Base-by-base conservation (phyloP, 768 basidiomycete species). In the Kondoa subrosea region DNA sequence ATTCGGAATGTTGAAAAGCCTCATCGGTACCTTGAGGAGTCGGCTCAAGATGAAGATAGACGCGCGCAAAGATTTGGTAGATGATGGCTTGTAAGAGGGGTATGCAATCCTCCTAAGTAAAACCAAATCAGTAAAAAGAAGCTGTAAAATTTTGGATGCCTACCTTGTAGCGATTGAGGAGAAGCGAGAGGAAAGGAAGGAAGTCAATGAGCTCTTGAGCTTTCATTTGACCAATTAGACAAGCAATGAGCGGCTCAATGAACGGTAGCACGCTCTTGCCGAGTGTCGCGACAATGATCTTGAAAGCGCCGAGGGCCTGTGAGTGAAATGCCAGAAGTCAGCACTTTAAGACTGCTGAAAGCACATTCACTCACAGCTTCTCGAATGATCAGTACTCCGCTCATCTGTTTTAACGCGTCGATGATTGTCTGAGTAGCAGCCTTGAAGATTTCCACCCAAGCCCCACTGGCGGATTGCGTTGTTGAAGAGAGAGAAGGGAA, bases 191-290 rank as follows among this genome's bases (percentile, higher is more conserved):
- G 80, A 99, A 97, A 74, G 86, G 87, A 82, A 97, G 86, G 74
- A 97, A 93, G 75, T 99, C 95, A 31, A 87, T 85, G 67, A 99
- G 80, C 77, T 99, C 95, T 4, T 86, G 83, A 0, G 91, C 87
- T 71, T 95, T 90, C 74, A 92, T 91, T 72, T 93, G 88, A 1
- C 85, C 83, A 64, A 97, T 83, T n/a, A 97, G 83, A 75, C 88
- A 87, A 58, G 83, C 81, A 85, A 96, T 96, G 59, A 99, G 81
- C 27, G 86, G 81, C 1, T 92, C 90, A 57, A 97, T 91, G 71
- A 86, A 85, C 71, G 87, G 85, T 0, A 91, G 88, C 64, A 93
- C 86, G 40, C 83, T 85, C 4, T 87, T 85, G 15, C 92, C 92
- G 26, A 91, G 86, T 1, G 89, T 88, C 17, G 87, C 89, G 70